Conservation (phyloP, 2,329 filamentous ascomycete genomes). For the Grosmannia clavigera region DNA sequence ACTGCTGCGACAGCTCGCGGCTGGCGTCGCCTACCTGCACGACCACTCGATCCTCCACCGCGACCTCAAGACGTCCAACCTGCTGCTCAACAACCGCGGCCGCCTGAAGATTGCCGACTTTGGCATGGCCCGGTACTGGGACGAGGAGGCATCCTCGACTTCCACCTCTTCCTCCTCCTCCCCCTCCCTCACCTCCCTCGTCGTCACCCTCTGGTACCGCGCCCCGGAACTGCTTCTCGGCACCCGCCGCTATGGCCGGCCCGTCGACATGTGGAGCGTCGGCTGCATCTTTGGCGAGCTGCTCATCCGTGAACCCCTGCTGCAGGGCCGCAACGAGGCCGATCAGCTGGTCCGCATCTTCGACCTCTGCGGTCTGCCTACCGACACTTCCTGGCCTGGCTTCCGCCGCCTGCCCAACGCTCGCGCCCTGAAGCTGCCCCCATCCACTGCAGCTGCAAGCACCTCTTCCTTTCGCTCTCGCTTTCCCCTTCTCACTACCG, state of each 20-base stretch:
- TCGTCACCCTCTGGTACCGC: conserved; percentile 96
- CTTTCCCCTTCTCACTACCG: conserved; percentile 70
- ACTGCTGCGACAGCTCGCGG: conserved; percentile 68
- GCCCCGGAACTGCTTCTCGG: conserved; percentile 83
- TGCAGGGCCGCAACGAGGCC: conserved; percentile 87
- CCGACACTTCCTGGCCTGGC: conserved; percentile 68
- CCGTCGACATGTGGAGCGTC: conserved; percentile 90
- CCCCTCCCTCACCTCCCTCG: conserved; percentile 73
- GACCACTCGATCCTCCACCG: conserved; percentile 83
- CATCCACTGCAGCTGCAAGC: conserved; percentile 3
- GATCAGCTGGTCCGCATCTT: conserved; percentile 84
- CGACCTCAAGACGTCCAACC: conserved; percentile 86
- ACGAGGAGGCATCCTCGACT: conserved; percentile 30
- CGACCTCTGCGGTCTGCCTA: conserved; percentile 75
- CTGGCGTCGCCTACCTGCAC: conserved; percentile 77
- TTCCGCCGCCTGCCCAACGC: conserved; percentile 85
- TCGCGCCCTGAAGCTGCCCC: conserved; percentile 60
- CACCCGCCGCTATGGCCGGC: conserved; percentile 56
- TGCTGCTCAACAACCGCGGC: conserved; percentile 90
- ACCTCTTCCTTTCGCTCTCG: conserved; percentile 29
- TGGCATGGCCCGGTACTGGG: conserved; percentile 84
- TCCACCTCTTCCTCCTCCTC: conserved; percentile 36
- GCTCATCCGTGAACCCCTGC: conserved; percentile 65
- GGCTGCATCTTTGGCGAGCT: conserved; percentile 95
- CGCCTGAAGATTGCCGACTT: conserved; percentile 95